A percentile compares a stretch with the other conserved stretches of the same genome.
Conservation (phyloP, 345 rosid genomes). For the Angophora floribunda region DNA sequence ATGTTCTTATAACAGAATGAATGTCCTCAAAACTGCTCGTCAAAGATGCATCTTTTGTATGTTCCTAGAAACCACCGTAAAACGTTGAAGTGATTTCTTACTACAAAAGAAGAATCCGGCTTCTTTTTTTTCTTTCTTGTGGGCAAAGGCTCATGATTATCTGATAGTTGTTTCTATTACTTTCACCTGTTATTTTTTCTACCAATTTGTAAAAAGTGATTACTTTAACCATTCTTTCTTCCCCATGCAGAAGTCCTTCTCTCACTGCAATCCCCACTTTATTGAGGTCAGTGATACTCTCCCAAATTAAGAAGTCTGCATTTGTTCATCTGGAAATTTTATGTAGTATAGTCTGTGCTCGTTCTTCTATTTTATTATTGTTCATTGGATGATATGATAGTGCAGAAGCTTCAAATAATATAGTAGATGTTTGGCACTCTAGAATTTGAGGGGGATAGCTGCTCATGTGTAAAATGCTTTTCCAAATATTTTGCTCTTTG, state of each 20-base stretch:
- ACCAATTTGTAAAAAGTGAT: background rate
- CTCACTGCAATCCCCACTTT: constrained; percentile 72
- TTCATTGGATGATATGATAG: background rate
- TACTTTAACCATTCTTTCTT: background rate
- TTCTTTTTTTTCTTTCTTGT: background rate
- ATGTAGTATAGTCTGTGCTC: background rate
- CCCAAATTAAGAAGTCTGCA: background rate
- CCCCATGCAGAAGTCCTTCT: constrained; percentile 64
- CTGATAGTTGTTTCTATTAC: background rate
- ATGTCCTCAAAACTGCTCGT: background rate
- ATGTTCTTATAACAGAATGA: background rate
- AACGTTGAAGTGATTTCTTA: background rate
- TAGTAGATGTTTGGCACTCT: background rate
- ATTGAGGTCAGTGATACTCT: constrained; percentile 46
- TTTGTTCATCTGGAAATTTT: background rate
- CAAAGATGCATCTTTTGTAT: background rate
- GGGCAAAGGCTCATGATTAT: background rate
- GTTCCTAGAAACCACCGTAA: background rate
- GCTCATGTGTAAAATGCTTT: background rate
- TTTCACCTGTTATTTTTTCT: background rate
- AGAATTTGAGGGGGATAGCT: background rate
- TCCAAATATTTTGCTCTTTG: background rate
- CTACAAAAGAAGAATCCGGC: background rate
- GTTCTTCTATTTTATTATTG: background rate
- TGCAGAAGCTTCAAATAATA: background rate